These are phyloP conservation scores for Colletotrichum sidae DNA, from an alignment of 2,329 filamentous ascomycete species.

Conservation along the genomic window DNA sequence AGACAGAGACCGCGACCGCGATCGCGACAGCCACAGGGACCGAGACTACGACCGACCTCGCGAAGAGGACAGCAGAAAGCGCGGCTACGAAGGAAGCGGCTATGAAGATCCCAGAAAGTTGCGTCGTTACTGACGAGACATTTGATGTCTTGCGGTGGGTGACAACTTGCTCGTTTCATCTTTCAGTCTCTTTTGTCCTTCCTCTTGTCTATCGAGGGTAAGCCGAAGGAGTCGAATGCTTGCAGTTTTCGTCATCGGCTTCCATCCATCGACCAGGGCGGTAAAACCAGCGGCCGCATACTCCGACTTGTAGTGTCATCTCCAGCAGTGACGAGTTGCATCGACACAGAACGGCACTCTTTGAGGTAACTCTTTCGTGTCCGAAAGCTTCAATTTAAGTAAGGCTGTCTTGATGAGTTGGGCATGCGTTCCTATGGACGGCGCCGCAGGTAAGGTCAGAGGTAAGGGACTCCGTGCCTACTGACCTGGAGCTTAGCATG, in stretches of 20 bases:
- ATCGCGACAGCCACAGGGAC: conserved; percentile 53
- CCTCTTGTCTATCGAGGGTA: conserved; percentile 51
- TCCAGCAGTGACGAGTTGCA: neutral
- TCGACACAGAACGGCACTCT: conserved; percentile 5
- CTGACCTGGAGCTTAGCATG: conserved; percentile 45
- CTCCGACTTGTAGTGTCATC: neutral
- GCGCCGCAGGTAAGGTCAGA: conserved; percentile 65
- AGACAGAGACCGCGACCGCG: conserved; percentile 62
- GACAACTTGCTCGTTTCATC: conserved; percentile 25
- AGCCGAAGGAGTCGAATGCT: conserved; percentile 40
- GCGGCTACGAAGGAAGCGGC: conserved; percentile 80
- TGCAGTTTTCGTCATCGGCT: conserved; percentile 9
- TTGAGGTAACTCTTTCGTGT: conserved; percentile 34
- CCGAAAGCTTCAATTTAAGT: neutral
- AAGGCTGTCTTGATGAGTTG: neutral
- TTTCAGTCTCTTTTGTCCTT: conserved; percentile 45
- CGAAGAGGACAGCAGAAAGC: conserved; percentile 72
- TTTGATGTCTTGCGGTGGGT: conserved; percentile 57
- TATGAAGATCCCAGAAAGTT: conserved; percentile 82
- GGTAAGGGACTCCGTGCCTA: conserved; percentile 61
- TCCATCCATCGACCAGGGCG: neutral
- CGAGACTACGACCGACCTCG: conserved; percentile 66
- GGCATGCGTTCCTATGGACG: conserved; percentile 34
- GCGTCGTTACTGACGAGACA: conserved; percentile 69
- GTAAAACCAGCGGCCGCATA: conserved; percentile 5